Evolutionary conservation across 257 asterid species (phyloP), one percentile per base, ranked within the genome.

Genomic region (Forsythia suspensa): DNA sequence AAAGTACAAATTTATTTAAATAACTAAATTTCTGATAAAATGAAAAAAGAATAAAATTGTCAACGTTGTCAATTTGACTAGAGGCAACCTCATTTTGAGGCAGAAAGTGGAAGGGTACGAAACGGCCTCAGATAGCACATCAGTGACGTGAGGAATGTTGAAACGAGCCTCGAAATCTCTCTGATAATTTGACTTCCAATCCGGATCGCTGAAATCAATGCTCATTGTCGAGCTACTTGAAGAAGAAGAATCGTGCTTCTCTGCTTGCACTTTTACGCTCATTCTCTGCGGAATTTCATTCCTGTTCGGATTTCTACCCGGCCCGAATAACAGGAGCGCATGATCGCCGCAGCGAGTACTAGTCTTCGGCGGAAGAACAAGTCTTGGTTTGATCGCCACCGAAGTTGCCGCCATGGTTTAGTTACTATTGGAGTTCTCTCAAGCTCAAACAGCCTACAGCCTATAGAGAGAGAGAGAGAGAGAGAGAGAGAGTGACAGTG

Each of bases 91-190:
- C 98, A 92, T 94, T 78, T 80, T 85, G 65, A 90, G 96, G 77
- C 97, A 88, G 80, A 94, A 94, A 66, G 98, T 89, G 34, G 98
- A 94, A 55, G 97, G 98, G 63, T 88, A 89, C 3, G 92, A 87
- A 82, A 81, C 90, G 66, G 95, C 87, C 74, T 90, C 92, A 36
- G 83, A 77, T 18, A 88, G 78, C 13, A 80, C 83, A 85, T 92
- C 92, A 1, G 91, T 86, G 67, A 94, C 18, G 70, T 90, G 98
- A 29, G 96, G 98, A 79, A 94, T 88, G 12, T 80, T 83, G 84
- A 94, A 94, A 57, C 98, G 91, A 76, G 87, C 85, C 73, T 87
- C 95, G 78, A 94, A 92, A 12, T 94, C 95, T 52, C 63, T 67
- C 90, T 87, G 89, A 82, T 84, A 92, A 82, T 88, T 92, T 0